Evolutionary conservation across 2,329 filamentous ascomycete genomes (phyloP).

Genomic region (Hypoxylon sp.): DNA sequence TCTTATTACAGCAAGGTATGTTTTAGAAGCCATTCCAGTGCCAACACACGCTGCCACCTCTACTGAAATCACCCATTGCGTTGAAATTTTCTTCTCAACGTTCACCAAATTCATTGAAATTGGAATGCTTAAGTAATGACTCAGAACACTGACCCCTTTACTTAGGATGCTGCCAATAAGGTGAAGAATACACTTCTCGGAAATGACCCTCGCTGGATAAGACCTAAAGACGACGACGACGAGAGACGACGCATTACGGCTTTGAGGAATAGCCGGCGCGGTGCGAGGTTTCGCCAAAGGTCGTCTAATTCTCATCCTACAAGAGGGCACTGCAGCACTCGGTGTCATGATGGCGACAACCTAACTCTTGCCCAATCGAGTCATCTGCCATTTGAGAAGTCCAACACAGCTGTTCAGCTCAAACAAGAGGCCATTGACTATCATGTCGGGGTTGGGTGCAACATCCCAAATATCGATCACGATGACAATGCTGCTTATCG

Average conservation of each 20-base stretch:
- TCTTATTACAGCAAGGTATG: conserved; percentile 57
- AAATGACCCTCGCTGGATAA: conserved; percentile 71
- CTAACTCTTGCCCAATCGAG: conserved; percentile 47
- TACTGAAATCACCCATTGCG: background rate
- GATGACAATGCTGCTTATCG: conserved; percentile 9
- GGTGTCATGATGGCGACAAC: conserved; percentile 44
- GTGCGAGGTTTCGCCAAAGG: conserved; percentile 47
- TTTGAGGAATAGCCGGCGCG: conserved; percentile 57
- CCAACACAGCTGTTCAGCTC: conserved; percentile 6
- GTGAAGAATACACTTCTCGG: conserved; percentile 70
- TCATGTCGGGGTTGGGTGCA: conserved; percentile 13
- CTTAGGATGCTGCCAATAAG: conserved; percentile 69
- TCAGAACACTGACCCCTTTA: conserved; percentile 15
- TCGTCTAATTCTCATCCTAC: conserved; percentile 49
- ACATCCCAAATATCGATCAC: conserved; percentile 1
- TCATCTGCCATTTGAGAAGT: conserved; percentile 46
- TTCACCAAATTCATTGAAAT: background rate
- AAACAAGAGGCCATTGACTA: conserved; percentile 20
- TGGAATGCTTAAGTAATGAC: background rate
- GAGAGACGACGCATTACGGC: conserved; percentile 65
- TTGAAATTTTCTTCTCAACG: background rate
- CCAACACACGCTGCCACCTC: background rate
- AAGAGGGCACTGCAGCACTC: conserved; percentile 48
- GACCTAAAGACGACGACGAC: conserved; percentile 66
- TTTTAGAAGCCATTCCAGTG: background rate